Percentiles rank a stretch among this genome's conserved stretches.
Conservation (phyloP, 2,329 filamentous ascomycete genomes). For the Fusarium equiseti region DNA sequence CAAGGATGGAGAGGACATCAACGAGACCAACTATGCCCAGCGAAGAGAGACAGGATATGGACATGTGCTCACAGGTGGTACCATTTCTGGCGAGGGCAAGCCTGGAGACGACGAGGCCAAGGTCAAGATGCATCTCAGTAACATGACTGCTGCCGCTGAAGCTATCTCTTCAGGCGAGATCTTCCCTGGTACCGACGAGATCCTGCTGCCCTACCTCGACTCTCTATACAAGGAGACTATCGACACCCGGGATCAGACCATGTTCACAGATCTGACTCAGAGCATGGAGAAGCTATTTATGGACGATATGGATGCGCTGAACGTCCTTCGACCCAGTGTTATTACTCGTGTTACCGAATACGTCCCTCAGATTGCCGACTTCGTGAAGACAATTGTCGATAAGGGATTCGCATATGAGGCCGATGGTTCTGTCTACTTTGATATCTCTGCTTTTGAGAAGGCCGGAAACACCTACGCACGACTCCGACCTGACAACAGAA, state of each 20-base stretch:
- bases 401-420: constrained; percentile 88
- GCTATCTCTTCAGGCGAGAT: constrained; percentile 63
- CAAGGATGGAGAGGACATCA: constrained; percentile 57
- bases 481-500: constrained; percentile 85
- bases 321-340: constrained; percentile 84
- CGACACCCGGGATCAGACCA: constrained; percentile 72
- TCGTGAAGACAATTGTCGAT: constrained; percentile 83
- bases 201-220: constrained; percentile 87
- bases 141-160: constrained; percentile 64
- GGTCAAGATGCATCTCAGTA: constrained; percentile 87
- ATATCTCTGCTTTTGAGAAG: constrained; percentile 87
- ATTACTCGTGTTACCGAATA: constrained; percentile 94
- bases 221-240: constrained; percentile 72
- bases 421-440: constrained; percentile 94
- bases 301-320: constrained; percentile 87
- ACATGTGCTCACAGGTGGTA: constrained; percentile 66
- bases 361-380: constrained; percentile 85
- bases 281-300: constrained; percentile 90
- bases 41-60: constrained; percentile 66
- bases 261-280: constrained; percentile 88
- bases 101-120: constrained; percentile 86
- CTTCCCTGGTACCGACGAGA: constrained; percentile 70
- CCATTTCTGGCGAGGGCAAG: constrained; percentile 67
- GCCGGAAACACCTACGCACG: constrained; percentile 87
- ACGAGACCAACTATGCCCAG: constrained; percentile 63